Evolutionary conservation across 805 yeast species (phyloP).

Genomic region (Saturnispora besseyi): DNA sequence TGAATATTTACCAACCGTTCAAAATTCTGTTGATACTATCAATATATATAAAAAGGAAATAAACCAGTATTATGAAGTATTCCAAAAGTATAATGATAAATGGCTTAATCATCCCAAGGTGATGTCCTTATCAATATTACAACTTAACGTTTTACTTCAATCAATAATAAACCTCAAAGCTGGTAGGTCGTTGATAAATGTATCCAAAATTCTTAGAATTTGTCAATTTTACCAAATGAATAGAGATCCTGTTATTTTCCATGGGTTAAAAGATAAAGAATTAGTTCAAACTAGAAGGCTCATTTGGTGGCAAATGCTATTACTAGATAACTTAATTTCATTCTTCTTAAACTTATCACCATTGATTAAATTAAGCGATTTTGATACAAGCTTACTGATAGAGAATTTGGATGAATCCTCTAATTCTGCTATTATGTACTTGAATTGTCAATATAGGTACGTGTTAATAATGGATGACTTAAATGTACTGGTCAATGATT

Average conservation of each 20-base stretch:
- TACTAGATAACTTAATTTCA: conserved; percentile 40
- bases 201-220: conserved; percentile 18
- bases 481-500: conserved; percentile 41
- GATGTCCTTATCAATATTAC: conserved; percentile 18
- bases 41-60: conserved; percentile 14
- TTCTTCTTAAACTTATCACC: conserved; percentile 19
- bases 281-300: conserved; percentile 45
- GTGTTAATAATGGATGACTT: conserved; percentile 45
- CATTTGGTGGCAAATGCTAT: conserved; percentile 62
- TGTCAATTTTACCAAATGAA: conserved; percentile 34
- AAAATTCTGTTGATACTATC: conserved; percentile 10
- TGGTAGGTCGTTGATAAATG: conserved; percentile 20
- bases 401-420: conserved; percentile 12
- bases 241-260: conserved; percentile 49
- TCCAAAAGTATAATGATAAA: conserved; percentile 12
- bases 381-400: conserved; percentile 21
- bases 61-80: conserved; percentile 16
- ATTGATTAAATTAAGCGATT: conserved; percentile 17
- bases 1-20: conserved; percentile 10
- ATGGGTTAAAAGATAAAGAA: conserved; percentile 39
- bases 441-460: conserved; percentile 23
- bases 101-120: conserved; percentile 19
- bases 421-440: conserved; percentile 14
- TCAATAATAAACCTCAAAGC: conserved; percentile 19
- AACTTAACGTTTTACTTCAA: conserved; percentile 19